Percentiles rank a stretch among this genome's conserved stretches.
These are phyloP conservation scores for Debaryomyces prosopidis DNA, from an alignment of 805 yeast genomes.

Conservation along the genomic window DNA sequence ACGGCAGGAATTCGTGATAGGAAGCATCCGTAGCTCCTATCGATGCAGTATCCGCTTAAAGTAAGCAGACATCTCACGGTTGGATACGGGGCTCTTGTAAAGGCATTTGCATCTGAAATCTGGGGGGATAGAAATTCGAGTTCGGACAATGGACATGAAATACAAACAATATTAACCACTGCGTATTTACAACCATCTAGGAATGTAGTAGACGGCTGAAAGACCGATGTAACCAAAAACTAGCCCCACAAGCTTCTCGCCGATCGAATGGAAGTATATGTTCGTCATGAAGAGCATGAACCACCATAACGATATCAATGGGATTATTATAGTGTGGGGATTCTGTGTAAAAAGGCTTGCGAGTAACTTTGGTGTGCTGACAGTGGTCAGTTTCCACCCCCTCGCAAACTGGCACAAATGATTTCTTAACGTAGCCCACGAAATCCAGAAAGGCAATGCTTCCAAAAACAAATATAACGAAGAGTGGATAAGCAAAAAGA, in stretches of 20 bases:
- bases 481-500: conserved; percentile 71
- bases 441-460: conserved; percentile 39
- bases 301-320: conserved; percentile 59
- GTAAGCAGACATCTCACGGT: too few species aligned
- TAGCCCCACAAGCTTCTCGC: conserved; percentile 74
- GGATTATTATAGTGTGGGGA: conserved; percentile 28
- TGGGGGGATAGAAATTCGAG: neutral
- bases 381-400: neutral
- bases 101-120: too few species aligned
- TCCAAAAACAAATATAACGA: conserved; percentile 69
- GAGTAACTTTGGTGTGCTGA: neutral
- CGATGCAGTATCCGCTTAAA: too few species aligned
- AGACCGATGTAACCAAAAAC: conserved; percentile 59
- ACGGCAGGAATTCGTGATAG: too few species aligned
- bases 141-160: too few species aligned
- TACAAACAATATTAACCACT: too few species aligned
- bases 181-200: conserved; percentile 1
- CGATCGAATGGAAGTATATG: conserved; percentile 77
- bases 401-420: neutral
- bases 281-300: conserved; percentile 87
- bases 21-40: too few species aligned
- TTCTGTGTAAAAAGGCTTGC: conserved; percentile 11
- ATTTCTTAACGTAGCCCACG: conserved; percentile 16
- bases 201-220: conserved; percentile 41
- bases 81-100: too few species aligned